Evolutionary conservation across 176 grass and related monocot species (phyloP).

Genomic region (Tillandsia fasciculata): DNA sequence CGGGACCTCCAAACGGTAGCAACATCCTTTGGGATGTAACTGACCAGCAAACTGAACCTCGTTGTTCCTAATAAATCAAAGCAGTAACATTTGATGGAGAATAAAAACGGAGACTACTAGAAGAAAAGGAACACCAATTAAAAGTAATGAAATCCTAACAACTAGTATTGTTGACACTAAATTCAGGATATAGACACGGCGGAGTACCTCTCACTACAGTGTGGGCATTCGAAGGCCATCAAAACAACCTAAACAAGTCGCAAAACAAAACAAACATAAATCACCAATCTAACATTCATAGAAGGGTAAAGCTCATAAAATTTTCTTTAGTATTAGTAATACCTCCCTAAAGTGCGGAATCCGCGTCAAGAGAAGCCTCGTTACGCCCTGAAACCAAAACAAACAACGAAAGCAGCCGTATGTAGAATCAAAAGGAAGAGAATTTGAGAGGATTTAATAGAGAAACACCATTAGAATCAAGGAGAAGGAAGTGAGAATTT

Average conservation of each 20-base stretch:
- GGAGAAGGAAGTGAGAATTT: not conserved
- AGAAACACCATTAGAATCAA: not conserved
- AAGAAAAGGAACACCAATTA: not conserved
- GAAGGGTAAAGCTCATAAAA: not conserved
- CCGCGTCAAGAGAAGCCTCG: slow-evolving; percentile 61
- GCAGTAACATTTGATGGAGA: not conserved
- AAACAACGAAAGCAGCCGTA: not conserved
- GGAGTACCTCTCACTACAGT: slow-evolving; percentile 70
- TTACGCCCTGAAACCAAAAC: slow-evolving; percentile 38
- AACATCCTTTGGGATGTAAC: slow-evolving; percentile 72
- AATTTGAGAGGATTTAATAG: not conserved
- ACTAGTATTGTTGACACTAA: not conserved
- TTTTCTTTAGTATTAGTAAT: not conserved
- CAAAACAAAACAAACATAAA: slow-evolving; percentile 8
- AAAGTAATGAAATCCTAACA: not conserved
- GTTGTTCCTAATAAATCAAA: slow-evolving; percentile 51
- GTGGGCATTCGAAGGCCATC: slow-evolving; percentile 89
- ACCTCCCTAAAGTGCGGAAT: slow-evolving; percentile 98
- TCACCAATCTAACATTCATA: slow-evolving; percentile 9
- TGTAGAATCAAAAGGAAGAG: not conserved
- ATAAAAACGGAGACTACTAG: not conserved
- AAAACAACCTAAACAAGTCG: slow-evolving; percentile 57
- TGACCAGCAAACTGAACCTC: slow-evolving; percentile 93
- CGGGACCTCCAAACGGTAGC: slow-evolving; percentile 49
- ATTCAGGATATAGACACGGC: not conserved